Base-by-base conservation (phyloP, 345 rosid species). In the Corymbia maculata region DNA sequence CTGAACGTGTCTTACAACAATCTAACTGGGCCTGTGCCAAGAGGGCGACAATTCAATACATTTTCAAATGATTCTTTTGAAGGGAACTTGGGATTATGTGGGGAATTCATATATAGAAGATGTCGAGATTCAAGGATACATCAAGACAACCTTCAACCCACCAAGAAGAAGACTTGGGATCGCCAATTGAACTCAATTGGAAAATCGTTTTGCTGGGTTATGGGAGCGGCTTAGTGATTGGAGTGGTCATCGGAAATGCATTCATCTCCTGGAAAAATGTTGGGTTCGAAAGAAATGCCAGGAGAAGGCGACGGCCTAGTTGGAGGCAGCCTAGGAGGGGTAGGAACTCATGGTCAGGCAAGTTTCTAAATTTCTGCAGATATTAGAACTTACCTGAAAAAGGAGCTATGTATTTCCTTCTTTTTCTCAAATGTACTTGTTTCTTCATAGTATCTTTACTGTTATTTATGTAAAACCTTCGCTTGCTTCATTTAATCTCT, bases 1-100 rank as follows among this genome's bases (percentile, higher is more conserved):
- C 47, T 90, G 1, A 53, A 87, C 7, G 50, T 89, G 4, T 90
- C 88, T 3, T 26, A 87, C 42, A 92, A 92, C 80, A 49, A 85
- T 9, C 86, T 93, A 0, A 85, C 82, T 11, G 90, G 91, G 32
- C 22, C 55, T 0, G 86, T 92, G 87, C 91, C 92, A 1, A 26
- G 14, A 9, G 91, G 87, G 32, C 15, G 9, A 11, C 88, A 89
- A 14, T 88, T 92, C 8, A 59, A 47, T 51, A 90, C 89, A 4
- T 92, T 88, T 50, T 28, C 17, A 0, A 30, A 57, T 5, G 28
- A 30, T 49, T 91, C 90, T 5, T 92, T 53, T 21, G 59, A 57
- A 9, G 64, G 59, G 24, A 57, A 57, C n/a, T 57, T 13, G 4
- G 0, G n/a, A 57, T 2, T 22, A 0, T 57, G n/a, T 57, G 64